phyloP scores from a whole-genome alignment of 345 rosid species.

The Excoecaria agallocha region DNA sequence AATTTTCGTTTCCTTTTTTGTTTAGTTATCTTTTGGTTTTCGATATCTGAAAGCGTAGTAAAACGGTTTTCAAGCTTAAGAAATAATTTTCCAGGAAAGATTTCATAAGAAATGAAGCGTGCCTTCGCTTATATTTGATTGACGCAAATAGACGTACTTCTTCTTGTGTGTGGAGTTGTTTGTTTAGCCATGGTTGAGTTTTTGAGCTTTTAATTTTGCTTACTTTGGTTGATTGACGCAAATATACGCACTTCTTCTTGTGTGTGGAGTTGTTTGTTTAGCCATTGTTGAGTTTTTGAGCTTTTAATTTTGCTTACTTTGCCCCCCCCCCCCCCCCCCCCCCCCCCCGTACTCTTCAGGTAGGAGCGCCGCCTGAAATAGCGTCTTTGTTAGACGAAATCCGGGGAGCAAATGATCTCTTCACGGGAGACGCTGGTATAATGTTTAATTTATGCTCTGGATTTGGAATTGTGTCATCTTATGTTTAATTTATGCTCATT shows the following conservation, averaged over 20 bases:
- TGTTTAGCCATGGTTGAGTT: not conserved
- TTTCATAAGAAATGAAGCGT: not conserved
- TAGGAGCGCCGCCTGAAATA: conserved; percentile 89
- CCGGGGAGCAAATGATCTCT: conserved; percentile 45
- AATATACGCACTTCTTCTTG: not conserved
- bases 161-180: not conserved
- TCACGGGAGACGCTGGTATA: conserved; percentile 40
- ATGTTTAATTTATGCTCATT: conserved; percentile 4
- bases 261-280: not conserved
- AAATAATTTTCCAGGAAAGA: not conserved
- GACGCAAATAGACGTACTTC: not conserved
- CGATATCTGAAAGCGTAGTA: conserved; percentile 11
- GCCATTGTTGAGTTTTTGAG: not conserved
- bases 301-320: not conserved
- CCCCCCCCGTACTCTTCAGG: conserved; percentile 42
- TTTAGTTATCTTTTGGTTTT: not conserved
- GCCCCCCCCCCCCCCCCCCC: too few relatives aligned
- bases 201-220: not conserved
- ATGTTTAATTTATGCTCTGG: too few relatives aligned
- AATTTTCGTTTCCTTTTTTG: not conserved
- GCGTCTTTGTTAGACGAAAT: conserved; percentile 64
- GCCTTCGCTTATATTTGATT: not conserved
- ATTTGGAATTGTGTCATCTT: conserved; percentile 9
- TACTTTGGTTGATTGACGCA: not conserved
- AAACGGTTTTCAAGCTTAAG: conserved; percentile 1